Conservation (phyloP, 345 rosid species). For the Aquilaria yunnanensis region DNA sequence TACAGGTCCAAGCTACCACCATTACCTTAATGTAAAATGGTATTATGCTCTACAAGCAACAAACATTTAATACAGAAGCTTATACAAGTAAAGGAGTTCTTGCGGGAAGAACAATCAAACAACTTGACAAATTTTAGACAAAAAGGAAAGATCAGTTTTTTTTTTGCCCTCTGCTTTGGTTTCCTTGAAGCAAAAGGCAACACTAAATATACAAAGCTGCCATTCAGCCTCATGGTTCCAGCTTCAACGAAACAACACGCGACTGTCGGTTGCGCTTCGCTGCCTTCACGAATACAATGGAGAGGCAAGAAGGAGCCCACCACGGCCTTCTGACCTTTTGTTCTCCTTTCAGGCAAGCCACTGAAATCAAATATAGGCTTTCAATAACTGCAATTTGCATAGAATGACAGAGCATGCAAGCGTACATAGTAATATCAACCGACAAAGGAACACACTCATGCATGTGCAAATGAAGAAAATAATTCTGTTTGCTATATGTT, state of each 20-base stretch:
- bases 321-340: constrained; percentile 84
- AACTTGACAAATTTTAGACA: constrained; percentile 15
- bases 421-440: no score
- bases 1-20: no score
- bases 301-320: constrained; percentile 94
- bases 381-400: no score
- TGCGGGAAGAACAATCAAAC: constrained; percentile 24
- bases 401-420: no score
- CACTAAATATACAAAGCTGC: constrained; percentile 30
- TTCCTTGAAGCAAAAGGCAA: constrained; percentile 32
- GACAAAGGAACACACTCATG: no score
- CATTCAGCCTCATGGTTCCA: constrained; percentile 62
- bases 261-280: constrained; percentile 88
- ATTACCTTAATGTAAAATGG: constrained; percentile 9
- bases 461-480: no score
- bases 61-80: constrained; percentile 4
- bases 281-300: constrained; percentile 60
- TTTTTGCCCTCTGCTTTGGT: constrained; percentile 16
- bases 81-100: constrained; percentile 25
- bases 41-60: constrained; percentile 8
- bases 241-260: constrained; percentile 84
- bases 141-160: neutral
- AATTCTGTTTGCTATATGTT: no score
- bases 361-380: constrained; percentile 17
- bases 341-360: constrained; percentile 93